A percentile compares a stretch with the other conserved stretches of the same genome.
Evolutionary conservation across 2,329 filamentous ascomycete species (phyloP).

Genomic region (Geosmithia morbida): DNA sequence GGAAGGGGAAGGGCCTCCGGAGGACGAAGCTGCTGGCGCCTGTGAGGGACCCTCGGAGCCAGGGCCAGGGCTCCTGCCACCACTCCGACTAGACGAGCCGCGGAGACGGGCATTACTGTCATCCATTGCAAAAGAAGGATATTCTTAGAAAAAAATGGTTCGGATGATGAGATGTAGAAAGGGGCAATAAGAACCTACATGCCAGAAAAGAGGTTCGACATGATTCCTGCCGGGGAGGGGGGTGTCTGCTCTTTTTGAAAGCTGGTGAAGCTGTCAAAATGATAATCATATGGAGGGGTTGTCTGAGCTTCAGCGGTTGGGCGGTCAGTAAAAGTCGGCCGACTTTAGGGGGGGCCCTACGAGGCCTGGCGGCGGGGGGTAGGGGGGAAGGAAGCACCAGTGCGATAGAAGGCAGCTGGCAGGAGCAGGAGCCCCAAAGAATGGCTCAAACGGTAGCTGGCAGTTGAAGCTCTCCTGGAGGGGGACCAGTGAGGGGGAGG

Average conservation of each 20-base stretch:
- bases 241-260: neutral
- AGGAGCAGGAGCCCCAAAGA: no score
- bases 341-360: neutral
- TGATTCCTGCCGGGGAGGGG: conserved; percentile 7
- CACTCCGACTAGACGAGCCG: conserved; percentile 11
- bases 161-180: neutral
- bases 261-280: neutral
- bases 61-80: conserved; percentile 22
- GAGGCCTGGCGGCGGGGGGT: no score
- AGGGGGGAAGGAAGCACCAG: no score
- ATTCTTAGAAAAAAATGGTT: neutral
- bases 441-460: no score
- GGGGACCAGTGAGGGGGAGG: no score
- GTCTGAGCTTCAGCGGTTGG: neutral
- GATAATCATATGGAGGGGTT: neutral
- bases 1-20: neutral
- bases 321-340: neutral
- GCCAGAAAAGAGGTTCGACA: conserved; percentile 37
- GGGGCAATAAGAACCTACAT: conserved; percentile 25
- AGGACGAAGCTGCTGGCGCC: conserved; percentile 22
- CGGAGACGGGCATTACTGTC: conserved; percentile 34
- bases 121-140: no score
- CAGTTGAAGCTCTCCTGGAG: no score
- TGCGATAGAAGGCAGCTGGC: no score
- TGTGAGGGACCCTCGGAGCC: conserved; percentile 8